These are phyloP conservation scores for Clausena lansium DNA, from an alignment of 345 rosid species.

Conservation along the genomic window DNA sequence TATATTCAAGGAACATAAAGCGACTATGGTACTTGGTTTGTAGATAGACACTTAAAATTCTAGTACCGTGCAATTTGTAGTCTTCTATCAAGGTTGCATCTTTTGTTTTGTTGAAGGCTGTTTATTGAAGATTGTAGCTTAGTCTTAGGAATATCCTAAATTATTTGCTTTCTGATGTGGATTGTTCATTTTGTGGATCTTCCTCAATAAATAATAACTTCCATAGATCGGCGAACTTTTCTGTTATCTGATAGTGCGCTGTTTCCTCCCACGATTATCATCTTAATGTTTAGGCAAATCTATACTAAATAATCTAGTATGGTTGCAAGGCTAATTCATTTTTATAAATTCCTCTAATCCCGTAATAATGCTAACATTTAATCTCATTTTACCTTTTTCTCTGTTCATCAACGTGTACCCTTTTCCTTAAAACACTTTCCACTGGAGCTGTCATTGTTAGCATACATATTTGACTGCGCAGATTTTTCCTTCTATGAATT, in stretches of 20 bases:
- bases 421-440: neutral
- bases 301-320: neutral
- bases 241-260: neutral
- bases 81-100: neutral
- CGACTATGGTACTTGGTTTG: neutral
- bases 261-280: neutral
- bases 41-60: neutral
- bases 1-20: neutral
- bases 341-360: neutral
- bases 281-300: neutral
- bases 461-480: constrained; percentile 4
- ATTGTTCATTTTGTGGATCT: neutral
- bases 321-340: neutral
- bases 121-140: neutral
- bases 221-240: neutral
- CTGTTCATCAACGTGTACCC: neutral
- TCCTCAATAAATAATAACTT: neutral
- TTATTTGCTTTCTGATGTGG: neutral
- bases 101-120: neutral
- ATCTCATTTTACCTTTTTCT: neutral
- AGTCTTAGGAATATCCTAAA: neutral
- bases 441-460: neutral
- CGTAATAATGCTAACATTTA: neutral
- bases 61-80: neutral
- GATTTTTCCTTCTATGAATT: constrained; percentile 20